These are phyloP conservation scores for Karstenula rhodostoma DNA, from an alignment of 2,329 filamentous ascomycete species.

Conservation along the genomic window DNA sequence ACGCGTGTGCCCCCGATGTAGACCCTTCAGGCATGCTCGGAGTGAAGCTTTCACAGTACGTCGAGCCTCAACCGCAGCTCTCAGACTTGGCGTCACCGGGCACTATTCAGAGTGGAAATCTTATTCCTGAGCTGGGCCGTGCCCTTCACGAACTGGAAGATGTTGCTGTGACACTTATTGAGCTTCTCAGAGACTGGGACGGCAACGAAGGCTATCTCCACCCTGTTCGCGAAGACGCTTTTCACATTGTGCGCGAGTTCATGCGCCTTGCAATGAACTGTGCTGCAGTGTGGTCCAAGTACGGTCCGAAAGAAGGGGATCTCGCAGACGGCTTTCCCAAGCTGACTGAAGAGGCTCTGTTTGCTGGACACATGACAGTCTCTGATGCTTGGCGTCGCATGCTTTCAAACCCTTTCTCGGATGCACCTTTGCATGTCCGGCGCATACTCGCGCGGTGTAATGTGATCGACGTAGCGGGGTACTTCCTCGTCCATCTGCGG, in stretches of 20 bases:
- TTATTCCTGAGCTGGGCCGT: background rate
- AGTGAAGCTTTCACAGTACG: no score
- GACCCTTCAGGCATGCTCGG: background rate
- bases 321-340: background rate
- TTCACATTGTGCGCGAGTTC: conserved; percentile 2
- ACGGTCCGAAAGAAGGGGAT: background rate
- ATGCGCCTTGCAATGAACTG: conserved; percentile 5
- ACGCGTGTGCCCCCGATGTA: background rate
- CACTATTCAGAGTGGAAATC: no score
- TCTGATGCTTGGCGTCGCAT: background rate
- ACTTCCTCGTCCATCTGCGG: background rate
- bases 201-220: no score
- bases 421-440: background rate
- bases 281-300: background rate
- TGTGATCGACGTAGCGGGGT: background rate
- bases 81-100: background rate
- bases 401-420: background rate
- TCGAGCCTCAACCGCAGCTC: background rate
- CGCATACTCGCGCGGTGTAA: background rate
- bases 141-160: background rate
- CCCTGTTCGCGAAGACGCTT: background rate
- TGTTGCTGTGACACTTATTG: no score
- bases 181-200: background rate
- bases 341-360: background rate
- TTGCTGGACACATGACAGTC: background rate